These are phyloP conservation scores for Xylaria sp. DNA, from an alignment of 2,329 filamentous ascomycete species.

Conservation along the genomic window DNA sequence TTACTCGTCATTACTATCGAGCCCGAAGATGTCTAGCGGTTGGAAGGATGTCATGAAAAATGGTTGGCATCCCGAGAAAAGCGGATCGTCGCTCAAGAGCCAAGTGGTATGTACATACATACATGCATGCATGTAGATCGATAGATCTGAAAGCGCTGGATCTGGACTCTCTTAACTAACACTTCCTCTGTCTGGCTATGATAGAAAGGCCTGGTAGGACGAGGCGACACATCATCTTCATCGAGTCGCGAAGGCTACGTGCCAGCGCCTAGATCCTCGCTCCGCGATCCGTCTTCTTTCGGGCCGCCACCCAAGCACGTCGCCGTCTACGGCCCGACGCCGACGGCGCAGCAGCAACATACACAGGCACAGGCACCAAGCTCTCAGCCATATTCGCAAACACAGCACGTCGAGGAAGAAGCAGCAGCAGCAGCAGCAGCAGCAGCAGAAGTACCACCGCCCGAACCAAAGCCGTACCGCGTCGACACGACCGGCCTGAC, in stretches of 20 bases:
- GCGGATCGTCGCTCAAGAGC: slow-evolving; percentile 54
- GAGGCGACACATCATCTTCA: slow-evolving; percentile 49
- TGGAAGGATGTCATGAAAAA: slow-evolving; percentile 62
- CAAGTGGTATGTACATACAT: slow-evolving; percentile 58
- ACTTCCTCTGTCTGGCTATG: background rate
- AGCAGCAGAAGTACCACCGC: slow-evolving; percentile 55
- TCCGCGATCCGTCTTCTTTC: slow-evolving; percentile 82
- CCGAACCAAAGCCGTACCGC: slow-evolving; percentile 69
- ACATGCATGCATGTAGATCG: too few species aligned
- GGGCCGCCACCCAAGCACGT: slow-evolving; percentile 80
- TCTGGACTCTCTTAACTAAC: slow-evolving; percentile 26
- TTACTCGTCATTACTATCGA: background rate
- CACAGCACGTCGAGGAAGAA: slow-evolving; percentile 49
- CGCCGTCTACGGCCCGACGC: slow-evolving; percentile 29
- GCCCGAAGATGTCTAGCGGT: slow-evolving; percentile 54
- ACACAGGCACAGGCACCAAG: slow-evolving; percentile 16
- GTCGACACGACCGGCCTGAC: slow-evolving; percentile 76
- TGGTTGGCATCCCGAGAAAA: slow-evolving; percentile 65
- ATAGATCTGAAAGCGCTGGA: background rate
- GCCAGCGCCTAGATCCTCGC: slow-evolving; percentile 70
- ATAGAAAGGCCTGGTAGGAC: slow-evolving; percentile 61
- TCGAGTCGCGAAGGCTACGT: slow-evolving; percentile 50
- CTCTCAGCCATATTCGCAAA: slow-evolving; percentile 42
- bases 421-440: slow-evolving; percentile 51
- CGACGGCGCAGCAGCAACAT: slow-evolving; percentile 21